Evolutionary conservation across 257 asterid species (phyloP).

Genomic region (Solanum piurae): DNA sequence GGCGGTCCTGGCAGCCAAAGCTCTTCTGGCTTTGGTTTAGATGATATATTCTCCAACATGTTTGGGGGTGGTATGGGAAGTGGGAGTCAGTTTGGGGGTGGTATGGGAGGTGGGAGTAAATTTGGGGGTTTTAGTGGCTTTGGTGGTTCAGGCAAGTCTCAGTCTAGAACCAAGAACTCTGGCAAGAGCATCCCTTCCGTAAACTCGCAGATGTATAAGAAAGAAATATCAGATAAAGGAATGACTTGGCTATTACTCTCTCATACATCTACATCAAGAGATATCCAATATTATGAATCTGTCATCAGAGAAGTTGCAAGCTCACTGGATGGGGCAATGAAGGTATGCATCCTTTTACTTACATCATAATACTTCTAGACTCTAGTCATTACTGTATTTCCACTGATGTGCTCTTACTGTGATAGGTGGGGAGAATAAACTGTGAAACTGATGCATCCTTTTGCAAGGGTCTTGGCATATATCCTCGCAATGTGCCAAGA

Average conservation of each 20-base stretch:
- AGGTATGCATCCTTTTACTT: constrained; percentile 34
- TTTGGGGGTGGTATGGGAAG: constrained; percentile 68
- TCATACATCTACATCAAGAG: constrained; percentile 40
- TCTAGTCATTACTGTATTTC: not conserved
- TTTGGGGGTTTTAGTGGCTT: constrained; percentile 3
- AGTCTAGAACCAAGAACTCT: constrained; percentile 24
- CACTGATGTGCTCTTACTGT: not conserved
- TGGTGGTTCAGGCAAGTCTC: constrained; percentile 51
- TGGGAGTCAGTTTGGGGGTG: constrained; percentile 60
- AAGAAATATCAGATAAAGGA: constrained; percentile 68
- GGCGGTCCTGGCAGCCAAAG: constrained; percentile 60
- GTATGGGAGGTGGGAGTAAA: constrained; percentile 49
- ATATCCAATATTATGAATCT: constrained; percentile 48
- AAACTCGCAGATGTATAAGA: constrained; percentile 40
- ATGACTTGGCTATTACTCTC: constrained; percentile 65
- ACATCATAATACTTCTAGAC: not conserved
- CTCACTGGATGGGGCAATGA: constrained; percentile 66
- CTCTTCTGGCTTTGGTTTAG: constrained; percentile 56
- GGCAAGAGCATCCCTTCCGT: constrained; percentile 40
- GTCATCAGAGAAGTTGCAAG: constrained; percentile 33
- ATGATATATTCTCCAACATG: constrained; percentile 57
- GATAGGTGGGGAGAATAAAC: constrained; percentile 69
- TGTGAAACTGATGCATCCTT: constrained; percentile 64
- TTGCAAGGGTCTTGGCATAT: constrained; percentile 64
- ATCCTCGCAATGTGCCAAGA: constrained; percentile 55